Evolutionary conservation across 495 filamentous ascomycete genomes (phyloP), one percentile per base, ranked within the genome.

Genomic region (Trichoderma orchidacearum): DNA sequence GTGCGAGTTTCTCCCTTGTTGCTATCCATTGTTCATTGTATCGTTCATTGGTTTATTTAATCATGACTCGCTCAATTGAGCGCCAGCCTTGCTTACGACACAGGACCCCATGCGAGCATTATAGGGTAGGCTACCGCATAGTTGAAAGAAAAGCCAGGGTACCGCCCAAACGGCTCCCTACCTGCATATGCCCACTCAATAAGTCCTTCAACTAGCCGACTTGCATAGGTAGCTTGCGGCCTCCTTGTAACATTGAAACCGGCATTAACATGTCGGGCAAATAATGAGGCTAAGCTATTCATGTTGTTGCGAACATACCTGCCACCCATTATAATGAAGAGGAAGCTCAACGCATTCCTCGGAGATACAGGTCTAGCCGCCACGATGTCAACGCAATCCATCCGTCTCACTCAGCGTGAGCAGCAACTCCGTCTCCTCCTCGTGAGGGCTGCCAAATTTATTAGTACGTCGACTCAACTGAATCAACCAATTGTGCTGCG

Each of bases 361-460:
- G 12, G 18, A 32, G 51, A 53, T 21, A 18, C 51, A 30, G 17
- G 27, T 31, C 4, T 18, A 34, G 17, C 30, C 18, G 15, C n/a
- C 31, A 27, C 48, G 29, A 52, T 28, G 45, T 13, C 41, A 1
- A 18, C 27, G 15, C 45, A 4, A 18, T 52, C 62, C 23, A 78
- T 89, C 17, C 63, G 77, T 51, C 79, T 94, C 55, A 89, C 76
- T 18, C 73, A 79, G 3, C 73, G 79, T 41, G 90, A 95, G 67
- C 69, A 73, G 32, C 84, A 80, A 30, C 75, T 95, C 35, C 81
- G 83, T 56, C 68, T 73, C 29, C 77, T 95, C 15, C 77, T 95
- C 15, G 74, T 93, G 8, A 85, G 89, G 68, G 83, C 87, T 31
- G 87, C 86, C 34, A 63, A 76, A 25, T 83, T 83, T 68, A 85